Evolutionary conservation across 129 eudicot species (phyloP).

Genomic region (Lonicera japonica): DNA sequence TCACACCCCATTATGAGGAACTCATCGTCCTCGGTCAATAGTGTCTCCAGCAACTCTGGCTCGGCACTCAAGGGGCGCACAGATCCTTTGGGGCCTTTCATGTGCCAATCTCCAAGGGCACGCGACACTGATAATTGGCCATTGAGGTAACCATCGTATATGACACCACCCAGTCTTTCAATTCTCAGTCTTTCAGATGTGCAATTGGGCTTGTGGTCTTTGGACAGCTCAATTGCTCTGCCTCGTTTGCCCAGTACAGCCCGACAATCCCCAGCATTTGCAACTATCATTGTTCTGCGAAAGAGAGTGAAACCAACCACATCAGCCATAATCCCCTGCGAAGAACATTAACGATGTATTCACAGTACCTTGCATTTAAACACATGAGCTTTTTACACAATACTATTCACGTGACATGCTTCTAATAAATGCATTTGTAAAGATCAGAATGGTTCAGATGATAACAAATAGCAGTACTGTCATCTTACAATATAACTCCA

Average conservation of each 20-base stretch:
- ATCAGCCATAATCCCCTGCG: slow-evolving; percentile 2
- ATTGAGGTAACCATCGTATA: slow-evolving; percentile 75
- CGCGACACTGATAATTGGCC: slow-evolving; percentile 85
- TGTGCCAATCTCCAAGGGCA: slow-evolving; percentile 93
- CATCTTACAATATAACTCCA: too few species aligned
- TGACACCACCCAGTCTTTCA: slow-evolving; percentile 76
- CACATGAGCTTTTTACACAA: too few species aligned
- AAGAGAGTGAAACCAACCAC: neutral
- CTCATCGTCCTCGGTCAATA: slow-evolving; percentile 66
- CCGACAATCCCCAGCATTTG: slow-evolving; percentile 89
- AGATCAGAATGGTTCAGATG: too few species aligned
- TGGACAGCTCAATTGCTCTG: slow-evolving; percentile 71
- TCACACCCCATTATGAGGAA: slow-evolving; percentile 81
- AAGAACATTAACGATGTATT: too few species aligned
- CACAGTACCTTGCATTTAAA: neutral
- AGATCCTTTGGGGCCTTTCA: slow-evolving; percentile 76
- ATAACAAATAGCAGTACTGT: too few species aligned
- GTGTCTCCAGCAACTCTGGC: slow-evolving; percentile 66
- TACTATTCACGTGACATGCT: too few species aligned
- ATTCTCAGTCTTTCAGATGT: slow-evolving; percentile 59
- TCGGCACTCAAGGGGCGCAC: slow-evolving; percentile 67
- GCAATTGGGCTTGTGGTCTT: slow-evolving; percentile 81
- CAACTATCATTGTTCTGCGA: slow-evolving; percentile 52
- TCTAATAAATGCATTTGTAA: too few species aligned
- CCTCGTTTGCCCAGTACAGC: slow-evolving; percentile 86